Percentiles rank a stretch among this genome's conserved stretches.
These are phyloP conservation scores for Fraxinus sp. DNA, from an alignment of 305 asterid genomes.

Conservation along the genomic window DNA sequence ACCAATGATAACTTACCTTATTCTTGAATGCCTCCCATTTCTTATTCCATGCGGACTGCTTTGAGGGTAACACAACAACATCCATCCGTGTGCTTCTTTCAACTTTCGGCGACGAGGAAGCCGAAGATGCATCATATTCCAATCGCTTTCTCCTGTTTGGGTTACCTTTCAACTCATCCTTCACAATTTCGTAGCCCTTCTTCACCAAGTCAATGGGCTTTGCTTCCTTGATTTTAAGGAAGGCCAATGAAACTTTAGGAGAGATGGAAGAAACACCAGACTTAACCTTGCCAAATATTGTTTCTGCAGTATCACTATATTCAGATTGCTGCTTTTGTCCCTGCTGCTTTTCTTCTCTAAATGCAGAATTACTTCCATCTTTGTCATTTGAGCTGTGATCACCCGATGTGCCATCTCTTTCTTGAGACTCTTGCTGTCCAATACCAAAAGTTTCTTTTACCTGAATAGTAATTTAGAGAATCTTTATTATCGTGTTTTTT, in stretches of 20 bases:
- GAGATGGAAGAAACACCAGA: slow-evolving; percentile 54
- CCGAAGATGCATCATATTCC: slow-evolving; percentile 49
- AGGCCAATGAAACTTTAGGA: slow-evolving; percentile 60
- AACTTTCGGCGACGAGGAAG: slow-evolving; percentile 47
- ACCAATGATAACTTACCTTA: slow-evolving; percentile 47
- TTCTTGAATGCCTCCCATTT: slow-evolving; percentile 78
- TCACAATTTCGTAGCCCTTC: slow-evolving; percentile 70
- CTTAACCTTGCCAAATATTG: slow-evolving; percentile 66
- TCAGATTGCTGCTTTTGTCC: slow-evolving; percentile 59
- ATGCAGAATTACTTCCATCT: slow-evolving; percentile 40
- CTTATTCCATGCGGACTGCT: slow-evolving; percentile 70
- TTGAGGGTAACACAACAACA: slow-evolving; percentile 65
- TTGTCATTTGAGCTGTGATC: slow-evolving; percentile 30
- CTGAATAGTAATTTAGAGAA: slow-evolving; percentile 39
- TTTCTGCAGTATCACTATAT: slow-evolving; percentile 44
- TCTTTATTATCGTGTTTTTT: neutral
- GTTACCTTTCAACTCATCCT: slow-evolving; percentile 81
- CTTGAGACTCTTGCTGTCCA: slow-evolving; percentile 64
- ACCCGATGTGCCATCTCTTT: slow-evolving; percentile 37
- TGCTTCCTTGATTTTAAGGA: slow-evolving; percentile 71
- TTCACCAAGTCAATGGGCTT: slow-evolving; percentile 76
- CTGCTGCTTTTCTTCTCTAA: slow-evolving; percentile 55
- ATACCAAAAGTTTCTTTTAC: slow-evolving; percentile 67
- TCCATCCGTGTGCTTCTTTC: slow-evolving; percentile 81
- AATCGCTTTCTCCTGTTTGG: slow-evolving; percentile 75